Conservation (phyloP, 805 yeast genomes). For the Cephaloascus albidus region DNA sequence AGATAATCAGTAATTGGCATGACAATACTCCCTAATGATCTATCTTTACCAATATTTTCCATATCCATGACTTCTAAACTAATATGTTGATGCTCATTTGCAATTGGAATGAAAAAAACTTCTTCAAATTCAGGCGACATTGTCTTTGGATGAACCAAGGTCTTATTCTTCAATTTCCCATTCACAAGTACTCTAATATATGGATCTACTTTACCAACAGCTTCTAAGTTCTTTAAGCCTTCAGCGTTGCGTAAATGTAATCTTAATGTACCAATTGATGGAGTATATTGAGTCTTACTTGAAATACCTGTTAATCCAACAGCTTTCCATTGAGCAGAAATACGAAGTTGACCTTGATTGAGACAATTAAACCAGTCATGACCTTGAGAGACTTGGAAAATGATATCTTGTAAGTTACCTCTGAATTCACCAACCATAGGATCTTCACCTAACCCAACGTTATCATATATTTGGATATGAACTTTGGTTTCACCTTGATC, state of each 20-base stretch:
- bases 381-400: conserved; percentile 39
- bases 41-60: conserved; percentile 53
- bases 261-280: conserved; percentile 62
- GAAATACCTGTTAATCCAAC: conserved; percentile 44
- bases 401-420: conserved; percentile 43
- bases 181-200: conserved; percentile 52
- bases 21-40: conserved; percentile 51
- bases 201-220: conserved; percentile 71
- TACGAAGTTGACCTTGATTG: conserved; percentile 45
- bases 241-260: conserved; percentile 46
- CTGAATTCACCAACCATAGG: conserved; percentile 43
- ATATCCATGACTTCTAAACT: conserved; percentile 56
- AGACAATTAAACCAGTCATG: conserved; percentile 38
- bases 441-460: conserved; percentile 37
- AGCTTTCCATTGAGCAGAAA: conserved; percentile 65
- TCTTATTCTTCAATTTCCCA: conserved; percentile 46
- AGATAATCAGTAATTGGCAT: conserved; percentile 40
- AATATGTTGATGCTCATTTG: conserved; percentile 50
- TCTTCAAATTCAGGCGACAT: conserved; percentile 51
- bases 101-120: conserved; percentile 50
- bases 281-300: conserved; percentile 31
- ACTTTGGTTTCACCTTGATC: conserved; percentile 49
- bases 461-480: conserved; percentile 52
- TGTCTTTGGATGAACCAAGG: conserved; percentile 44
- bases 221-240: conserved; percentile 47